These are phyloP conservation scores for Mollisiaceae sp. DNA, from an alignment of 2,329 filamentous ascomycete species.

Conservation along the genomic window DNA sequence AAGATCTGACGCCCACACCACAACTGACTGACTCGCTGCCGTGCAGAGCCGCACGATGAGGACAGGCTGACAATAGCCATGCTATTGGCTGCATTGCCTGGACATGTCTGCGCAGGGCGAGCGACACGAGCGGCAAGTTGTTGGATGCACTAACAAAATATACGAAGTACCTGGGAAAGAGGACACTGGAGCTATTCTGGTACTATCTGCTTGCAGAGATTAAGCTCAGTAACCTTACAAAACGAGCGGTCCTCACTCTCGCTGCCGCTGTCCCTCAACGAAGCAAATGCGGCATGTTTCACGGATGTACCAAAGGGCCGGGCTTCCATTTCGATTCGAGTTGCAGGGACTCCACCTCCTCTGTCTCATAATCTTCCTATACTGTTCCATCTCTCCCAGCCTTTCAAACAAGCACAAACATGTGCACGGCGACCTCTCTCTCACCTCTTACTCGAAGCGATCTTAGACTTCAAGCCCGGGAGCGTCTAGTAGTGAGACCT, in stretches of 20 bases:
- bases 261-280: not conserved
- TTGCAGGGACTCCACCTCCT: not conserved
- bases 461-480: not conserved
- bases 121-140: not conserved
- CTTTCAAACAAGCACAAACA: slow-evolving; percentile 2
- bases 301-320: not conserved
- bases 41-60: not conserved
- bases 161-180: too few relatives aligned
- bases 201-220: too few relatives aligned
- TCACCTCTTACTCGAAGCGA: not conserved
- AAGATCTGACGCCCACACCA: not conserved
- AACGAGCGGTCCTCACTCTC: not conserved
- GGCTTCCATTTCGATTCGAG: not conserved
- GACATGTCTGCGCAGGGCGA: not conserved
- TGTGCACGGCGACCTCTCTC: not conserved
- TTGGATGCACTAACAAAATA: not conserved
- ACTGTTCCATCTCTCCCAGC: not conserved
- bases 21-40: not conserved
- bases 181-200: too few relatives aligned
- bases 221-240: too few relatives aligned
- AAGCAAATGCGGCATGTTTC: slow-evolving; percentile 2
- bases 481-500: not conserved
- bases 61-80: not conserved
- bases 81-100: not conserved
- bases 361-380: not conserved